Conservation (phyloP, 225 moss, liverwort and hornwort genomes). For the Marchantia paleacea region DNA sequence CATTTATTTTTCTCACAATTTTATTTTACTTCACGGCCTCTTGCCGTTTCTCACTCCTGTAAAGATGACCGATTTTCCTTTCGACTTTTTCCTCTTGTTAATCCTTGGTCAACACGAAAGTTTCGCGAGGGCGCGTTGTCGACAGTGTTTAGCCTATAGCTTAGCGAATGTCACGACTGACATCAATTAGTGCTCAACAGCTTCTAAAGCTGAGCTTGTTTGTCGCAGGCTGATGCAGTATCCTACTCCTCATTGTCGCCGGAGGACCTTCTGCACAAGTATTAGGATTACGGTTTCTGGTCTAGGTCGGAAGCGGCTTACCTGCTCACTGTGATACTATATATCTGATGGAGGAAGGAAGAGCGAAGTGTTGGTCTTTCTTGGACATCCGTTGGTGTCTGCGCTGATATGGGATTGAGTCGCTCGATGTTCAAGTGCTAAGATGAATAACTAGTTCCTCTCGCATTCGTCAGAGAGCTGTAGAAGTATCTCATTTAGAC, state of each 20-base stretch:
- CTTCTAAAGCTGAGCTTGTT: neutral
- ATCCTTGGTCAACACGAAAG: neutral
- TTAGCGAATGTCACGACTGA: neutral
- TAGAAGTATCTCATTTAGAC: no score
- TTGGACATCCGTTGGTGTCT: no score
- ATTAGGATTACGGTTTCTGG: neutral
- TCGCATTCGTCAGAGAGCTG: no score
- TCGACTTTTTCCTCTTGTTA: neutral
- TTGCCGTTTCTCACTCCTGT: no score
- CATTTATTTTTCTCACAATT: no score
- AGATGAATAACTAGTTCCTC: no score
- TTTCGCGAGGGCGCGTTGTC: neutral
- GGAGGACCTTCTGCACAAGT: constrained; percentile 1
- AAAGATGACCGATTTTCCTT: neutral
- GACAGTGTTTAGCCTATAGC: no score
- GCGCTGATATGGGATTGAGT: no score
- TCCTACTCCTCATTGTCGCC: neutral
- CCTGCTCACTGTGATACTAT: neutral
- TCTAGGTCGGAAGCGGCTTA: neutral
- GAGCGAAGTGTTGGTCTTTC: no score
- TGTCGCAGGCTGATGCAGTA: constrained; percentile 3
- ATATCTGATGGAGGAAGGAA: no score
- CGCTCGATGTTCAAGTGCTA: no score
- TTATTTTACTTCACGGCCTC: no score
- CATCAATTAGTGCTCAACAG: neutral